Base-by-base conservation (phyloP, 768 basidiomycete species). In the Calocybe indica region DNA sequence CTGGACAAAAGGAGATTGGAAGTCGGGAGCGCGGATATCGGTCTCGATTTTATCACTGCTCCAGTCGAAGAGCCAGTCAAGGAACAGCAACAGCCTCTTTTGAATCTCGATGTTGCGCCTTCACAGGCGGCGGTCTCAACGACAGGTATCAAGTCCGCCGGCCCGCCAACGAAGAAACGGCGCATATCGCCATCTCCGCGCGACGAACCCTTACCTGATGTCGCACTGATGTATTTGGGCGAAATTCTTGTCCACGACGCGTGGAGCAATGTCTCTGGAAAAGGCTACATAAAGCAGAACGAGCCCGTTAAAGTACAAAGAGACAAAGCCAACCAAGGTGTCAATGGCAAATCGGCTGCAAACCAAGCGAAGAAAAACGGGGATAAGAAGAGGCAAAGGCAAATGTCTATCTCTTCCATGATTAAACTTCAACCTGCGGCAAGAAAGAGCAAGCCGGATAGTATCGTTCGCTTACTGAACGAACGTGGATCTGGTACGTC, bases 201-300 rank as follows among this genome's bases (percentile, higher is more conserved):
- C 55, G 15, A 53, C 51, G 14, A 53, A 43, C 36, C 52, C 40
- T 53, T 44, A 9, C 48, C 48, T 43, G 38, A 47, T 14, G 52
- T 55, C 50, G 53, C 49, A 9, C 69, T 72, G 1, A 69, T 62
- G 8, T 89, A 85, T 57, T 55, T 90, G 28, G 88, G 88, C 8
- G 83, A 82, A 42, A 70, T 88, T 43, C 51, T 88, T 7, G 74
- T 88, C 15, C 73, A 76, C 14, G 83, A 86, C 56, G 88, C 85
- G 7, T 90, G 85, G 85, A 87, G 85, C 52, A 89, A 82, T 36
- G 83, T 77, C 10, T 83, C 78, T 42, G 88, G 88, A 1, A 79
- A 74, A 55, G 83, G 83, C 3, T 88, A 88, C 50, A 69, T 87
- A 34, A 80, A 80, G 50, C 50, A 66, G 14, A 77, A 78, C n/a